Conservation (phyloP, 2,329 filamentous ascomycete genomes). For the Pestalotiopsis fici region DNA sequence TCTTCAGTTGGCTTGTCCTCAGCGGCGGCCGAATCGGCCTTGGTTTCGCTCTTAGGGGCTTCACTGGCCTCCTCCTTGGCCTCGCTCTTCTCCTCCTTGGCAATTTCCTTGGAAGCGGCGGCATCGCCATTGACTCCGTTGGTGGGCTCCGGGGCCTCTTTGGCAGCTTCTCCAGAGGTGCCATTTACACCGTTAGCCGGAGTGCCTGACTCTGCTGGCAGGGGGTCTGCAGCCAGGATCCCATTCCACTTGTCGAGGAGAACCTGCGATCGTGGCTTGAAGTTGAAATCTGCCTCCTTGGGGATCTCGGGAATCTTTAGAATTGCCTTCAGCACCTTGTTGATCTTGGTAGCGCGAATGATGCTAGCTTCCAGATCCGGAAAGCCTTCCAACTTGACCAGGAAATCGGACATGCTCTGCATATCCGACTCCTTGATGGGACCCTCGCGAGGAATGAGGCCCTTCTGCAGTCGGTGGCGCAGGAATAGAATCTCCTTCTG, state of each 20-base stretch:
- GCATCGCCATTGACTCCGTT: conserved; percentile 31
- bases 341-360: conserved; percentile 91
- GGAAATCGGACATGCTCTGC: conserved; percentile 74
- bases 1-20: conserved; percentile 35
- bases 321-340: conserved; percentile 96
- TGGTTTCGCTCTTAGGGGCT: conserved; percentile 28
- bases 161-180: conserved; percentile 30
- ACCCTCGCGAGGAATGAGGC: conserved; percentile 82
- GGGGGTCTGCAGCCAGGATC: conserved; percentile 65
- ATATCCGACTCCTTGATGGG: conserved; percentile 86
- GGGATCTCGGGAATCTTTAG: conserved; percentile 85
- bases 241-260: conserved; percentile 90
- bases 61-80: conserved; percentile 31
- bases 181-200: conserved; percentile 51
- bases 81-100: conserved; percentile 26
- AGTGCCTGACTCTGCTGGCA: conserved; percentile 30
- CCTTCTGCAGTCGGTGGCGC: conserved; percentile 92
- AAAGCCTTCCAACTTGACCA: conserved; percentile 78
- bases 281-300: conserved; percentile 83
- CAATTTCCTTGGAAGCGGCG: conserved; percentile 27
- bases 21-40: conserved; percentile 23
- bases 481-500: conserved; percentile 86
- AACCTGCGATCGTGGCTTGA: conserved; percentile 79
- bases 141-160: conserved; percentile 32
- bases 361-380: conserved; percentile 84